Evolutionary conservation across 1,139 yeast genomes (phyloP), one percentile per base, ranked within the genome.

Genomic region (Blastobotrys serpentis): DNA sequence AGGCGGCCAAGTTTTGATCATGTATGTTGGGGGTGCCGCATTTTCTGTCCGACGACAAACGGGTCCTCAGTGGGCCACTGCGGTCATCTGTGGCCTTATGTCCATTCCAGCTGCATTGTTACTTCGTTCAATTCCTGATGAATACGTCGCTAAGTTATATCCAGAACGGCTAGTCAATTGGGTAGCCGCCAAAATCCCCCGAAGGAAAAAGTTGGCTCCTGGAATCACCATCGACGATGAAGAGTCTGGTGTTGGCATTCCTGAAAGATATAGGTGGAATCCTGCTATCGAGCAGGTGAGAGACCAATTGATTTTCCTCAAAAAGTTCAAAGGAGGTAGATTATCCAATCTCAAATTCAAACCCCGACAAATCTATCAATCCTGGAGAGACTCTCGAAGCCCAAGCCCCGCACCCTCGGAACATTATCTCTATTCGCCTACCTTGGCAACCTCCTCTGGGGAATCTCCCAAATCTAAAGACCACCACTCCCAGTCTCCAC

Each of bases 11-110:
- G 73, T 90, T 5, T 68, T 92, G 51, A 90, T 94, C 60, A 90
- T 94, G 98, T 86, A 82, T 70, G 92, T 88, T 55, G 99, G 99
- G 47, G 98, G 98, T 50, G 87, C 94, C 43, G 96, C 98, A 0
- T 94, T 94, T 67, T 80, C 89, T 16, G 76, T 90, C 56, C 81
- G 79, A 2, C 76, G 84, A 55, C 94, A 86, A 67, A 82, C 95
- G 0, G 84, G 86, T 4, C 81, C 79, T 1, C 82, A 82, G 84
- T 94, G 98, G 98, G 94, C 80, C 0, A 81, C 89, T 2, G 95
- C 98, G 0, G 69, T 94, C 13, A 62, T 86, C 38, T 82, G 95
- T 71, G 98, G 98, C 22, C 69, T 86, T 56, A 53, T 86, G 17
- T 86, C 96, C 13, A 72, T 92, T 40, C 97, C 98, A 0, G 77